These are phyloP conservation scores for Thelonectria discophora DNA, from an alignment of 2,329 filamentous ascomycete genomes.

Conservation along the genomic window DNA sequence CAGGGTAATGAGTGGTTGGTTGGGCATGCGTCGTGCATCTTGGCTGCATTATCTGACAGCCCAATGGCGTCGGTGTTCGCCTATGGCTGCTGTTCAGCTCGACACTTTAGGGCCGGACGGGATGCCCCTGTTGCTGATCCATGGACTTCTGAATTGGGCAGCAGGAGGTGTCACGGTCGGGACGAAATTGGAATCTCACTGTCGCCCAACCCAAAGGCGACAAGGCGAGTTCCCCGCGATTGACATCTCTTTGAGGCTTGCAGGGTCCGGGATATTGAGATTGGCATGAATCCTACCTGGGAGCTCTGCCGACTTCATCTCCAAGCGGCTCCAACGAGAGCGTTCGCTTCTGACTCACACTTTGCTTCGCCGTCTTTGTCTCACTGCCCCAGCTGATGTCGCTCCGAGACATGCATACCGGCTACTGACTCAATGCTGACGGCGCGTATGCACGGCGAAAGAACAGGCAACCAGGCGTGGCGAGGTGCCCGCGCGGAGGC, in stretches of 20 bases:
- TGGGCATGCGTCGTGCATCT: not conserved
- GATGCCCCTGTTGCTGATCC: not conserved
- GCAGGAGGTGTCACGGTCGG: not conserved
- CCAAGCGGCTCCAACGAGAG: not conserved
- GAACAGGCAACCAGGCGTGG: not conserved
- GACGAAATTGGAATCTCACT: not conserved
- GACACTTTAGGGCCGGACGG: not conserved
- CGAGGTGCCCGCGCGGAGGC: not conserved
- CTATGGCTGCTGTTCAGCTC: not conserved
- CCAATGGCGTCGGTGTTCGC: not conserved
- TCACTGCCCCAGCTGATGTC: conserved; percentile 5
- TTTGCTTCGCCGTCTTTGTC: not conserved
- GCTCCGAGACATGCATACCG: conserved; percentile 9
- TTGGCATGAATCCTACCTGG: not conserved
- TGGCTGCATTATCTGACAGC: not conserved
- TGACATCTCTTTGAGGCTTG: not conserved
- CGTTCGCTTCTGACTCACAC: not conserved
- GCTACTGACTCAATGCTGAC: conserved; percentile 2
- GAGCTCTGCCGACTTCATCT: not conserved
- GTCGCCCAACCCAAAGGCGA: not conserved
- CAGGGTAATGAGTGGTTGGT: not conserved
- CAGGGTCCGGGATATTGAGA: no score
- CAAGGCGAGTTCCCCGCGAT: not conserved
- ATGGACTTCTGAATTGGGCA: not conserved
- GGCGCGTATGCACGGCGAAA: not conserved